Evolutionary conservation across 208 protist species (phyloP), one percentile per base, ranked within the genome.

Genomic region (Tritrichomonas foetus): DNA sequence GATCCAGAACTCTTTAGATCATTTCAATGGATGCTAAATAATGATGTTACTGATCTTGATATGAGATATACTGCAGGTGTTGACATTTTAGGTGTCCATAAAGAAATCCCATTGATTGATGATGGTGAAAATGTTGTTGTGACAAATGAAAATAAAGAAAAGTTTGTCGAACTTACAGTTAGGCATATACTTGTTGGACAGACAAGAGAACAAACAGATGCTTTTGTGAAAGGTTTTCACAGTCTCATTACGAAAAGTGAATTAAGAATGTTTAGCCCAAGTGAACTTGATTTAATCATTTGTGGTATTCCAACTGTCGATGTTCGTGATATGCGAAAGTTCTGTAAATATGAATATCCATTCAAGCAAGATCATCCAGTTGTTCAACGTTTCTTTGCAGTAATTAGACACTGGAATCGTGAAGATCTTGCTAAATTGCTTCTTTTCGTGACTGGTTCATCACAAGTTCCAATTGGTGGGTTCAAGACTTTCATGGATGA

Each of bases 261-360:
- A 33, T 97, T 99, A 44, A 94, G 94, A 55, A 97, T 97, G 94
- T 99, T 99, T 95, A 98, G 97, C 36, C 97, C 98, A 95, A 96
- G 98, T 64, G 98, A 99, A 95, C 95, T 99, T n/a, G 98, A 99
- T 96, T 96, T 99, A 0, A 96, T 99, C 25, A 99, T 99, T 69
- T 98, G 97, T 75, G 98, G 98, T 80, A 95, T 99, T 78, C 98
- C 98, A 1, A 97, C 99, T 49, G 98, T 99, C 89, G 97, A 99
- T 94, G 95, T 99, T 11, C 98, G 98, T 93, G 98, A 99, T 95
- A 95, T 98, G 27, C 36, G 94, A 41, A 93, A 89, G 30, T 97
- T 99, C 96, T 99, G 98, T 33, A 96, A 97, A 47, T 99, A 99
- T 95, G 95, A 96, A 72, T 97, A 98, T 75, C 96, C 95, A 41